These are phyloP conservation scores for Lactarius deliciosus DNA, from an alignment of 768 basidiomycete species.

Conservation along the genomic window DNA sequence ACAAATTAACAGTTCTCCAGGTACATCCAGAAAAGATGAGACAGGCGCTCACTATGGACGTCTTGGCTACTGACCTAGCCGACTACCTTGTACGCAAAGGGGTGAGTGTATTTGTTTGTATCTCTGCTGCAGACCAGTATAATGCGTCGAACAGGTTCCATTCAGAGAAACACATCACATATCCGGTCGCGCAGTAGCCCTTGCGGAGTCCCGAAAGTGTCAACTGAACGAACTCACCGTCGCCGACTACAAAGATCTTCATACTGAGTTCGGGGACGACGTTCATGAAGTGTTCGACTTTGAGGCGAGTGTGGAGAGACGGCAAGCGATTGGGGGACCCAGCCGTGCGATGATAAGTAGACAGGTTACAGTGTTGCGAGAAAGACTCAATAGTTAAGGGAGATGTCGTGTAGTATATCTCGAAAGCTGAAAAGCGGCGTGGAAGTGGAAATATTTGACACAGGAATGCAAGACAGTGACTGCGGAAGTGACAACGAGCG, in stretches of 20 bases:
- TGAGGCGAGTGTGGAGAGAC: conserved; percentile 90
- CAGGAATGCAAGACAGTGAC: background rate
- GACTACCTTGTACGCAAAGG: conserved; percentile 99
- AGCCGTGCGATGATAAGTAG: conserved; percentile 80
- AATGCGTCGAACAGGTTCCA: conserved; percentile 62
- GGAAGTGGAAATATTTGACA: background rate
- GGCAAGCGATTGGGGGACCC: conserved; percentile 90
- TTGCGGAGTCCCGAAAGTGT: conserved; percentile 81
- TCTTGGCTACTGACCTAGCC: conserved; percentile 97
- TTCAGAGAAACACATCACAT: conserved; percentile 99
- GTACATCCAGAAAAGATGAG: conserved; percentile 90
- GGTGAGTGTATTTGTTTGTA: conserved; percentile 48
- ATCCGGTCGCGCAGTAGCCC: conserved; percentile 92
- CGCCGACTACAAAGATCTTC: conserved; percentile 74
- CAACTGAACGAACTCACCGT: conserved; percentile 81
- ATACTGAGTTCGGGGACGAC: conserved; percentile 77
- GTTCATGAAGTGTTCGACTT: conserved; percentile 88
- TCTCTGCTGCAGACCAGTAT: conserved; percentile 12
- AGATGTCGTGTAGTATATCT: background rate
- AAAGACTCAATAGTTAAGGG: conserved; percentile 45
- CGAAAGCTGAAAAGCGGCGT: background rate
- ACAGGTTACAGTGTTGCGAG: conserved; percentile 77
- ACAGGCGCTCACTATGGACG: conserved; percentile 90
- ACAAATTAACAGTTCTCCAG: conserved; percentile 41
- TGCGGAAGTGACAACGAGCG: background rate